Conservation (phyloP, 208 protist genomes). For the Tritrichomonas musculus region DNA sequence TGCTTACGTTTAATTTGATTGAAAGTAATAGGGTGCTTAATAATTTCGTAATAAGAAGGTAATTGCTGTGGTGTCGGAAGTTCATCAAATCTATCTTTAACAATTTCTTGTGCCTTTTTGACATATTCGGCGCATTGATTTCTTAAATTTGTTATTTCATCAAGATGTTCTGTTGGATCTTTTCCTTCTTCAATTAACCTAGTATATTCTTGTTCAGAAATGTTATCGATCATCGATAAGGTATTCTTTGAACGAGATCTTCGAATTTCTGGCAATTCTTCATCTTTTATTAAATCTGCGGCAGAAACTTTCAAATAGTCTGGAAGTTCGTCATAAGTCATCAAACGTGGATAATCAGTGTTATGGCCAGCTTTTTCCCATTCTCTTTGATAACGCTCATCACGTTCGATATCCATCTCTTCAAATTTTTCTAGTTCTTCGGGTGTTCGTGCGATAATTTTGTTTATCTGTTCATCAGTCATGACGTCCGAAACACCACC, state of each 20-base stretch:
- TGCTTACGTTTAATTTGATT: background rate
- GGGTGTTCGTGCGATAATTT: background rate
- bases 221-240: background rate
- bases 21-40: background rate
- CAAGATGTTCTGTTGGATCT: slow-evolving; percentile 12
- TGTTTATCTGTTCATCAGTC: slow-evolving; percentile 11
- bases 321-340: background rate
- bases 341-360: background rate
- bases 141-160: background rate
- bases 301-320: background rate
- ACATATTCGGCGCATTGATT: background rate
- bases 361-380: background rate
- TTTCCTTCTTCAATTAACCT: background rate
- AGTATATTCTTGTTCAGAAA: background rate
- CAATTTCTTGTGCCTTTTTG: background rate
- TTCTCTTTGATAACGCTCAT: background rate
- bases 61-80: background rate
- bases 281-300: background rate
- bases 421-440: background rate
- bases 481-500: background rate
- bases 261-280: background rate
- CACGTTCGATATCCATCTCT: slow-evolving; percentile 5
- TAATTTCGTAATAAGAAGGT: background rate
- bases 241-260: background rate
- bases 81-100: background rate